Evolutionary conservation across 805 yeast species (phyloP).

Genomic region (Candida parachauliodes): DNA sequence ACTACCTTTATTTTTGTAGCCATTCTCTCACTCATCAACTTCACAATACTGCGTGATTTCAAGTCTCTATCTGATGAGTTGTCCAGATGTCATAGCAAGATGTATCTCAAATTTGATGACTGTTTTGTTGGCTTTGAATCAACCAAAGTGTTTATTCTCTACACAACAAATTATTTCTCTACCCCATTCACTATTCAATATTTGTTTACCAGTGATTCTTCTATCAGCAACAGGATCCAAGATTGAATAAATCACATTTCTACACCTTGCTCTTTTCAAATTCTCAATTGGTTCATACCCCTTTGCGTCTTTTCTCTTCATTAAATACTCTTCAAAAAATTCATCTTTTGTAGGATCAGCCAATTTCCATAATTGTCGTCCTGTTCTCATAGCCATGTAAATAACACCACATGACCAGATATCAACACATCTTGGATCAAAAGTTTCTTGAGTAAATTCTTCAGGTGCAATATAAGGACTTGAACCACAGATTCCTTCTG

Average conservation of each 20-base stretch:
- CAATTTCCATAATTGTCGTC: constrained; percentile 86
- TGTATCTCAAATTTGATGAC: too few species aligned
- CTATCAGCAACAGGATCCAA: constrained; percentile 88
- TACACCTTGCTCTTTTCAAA: constrained; percentile 80
- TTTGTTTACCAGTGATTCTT: constrained; percentile 83
- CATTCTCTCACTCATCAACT: too few species aligned
- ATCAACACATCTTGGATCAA: constrained; percentile 81
- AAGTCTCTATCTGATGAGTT: too few species aligned
- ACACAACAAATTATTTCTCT: constrained; percentile 79
- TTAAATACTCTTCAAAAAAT: constrained; percentile 69
- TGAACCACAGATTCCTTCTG: constrained; percentile 80
- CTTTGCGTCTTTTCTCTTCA: constrained; percentile 72
- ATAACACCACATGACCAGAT: constrained; percentile 94
- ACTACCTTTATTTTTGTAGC: too few species aligned
- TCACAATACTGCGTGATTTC: too few species aligned
- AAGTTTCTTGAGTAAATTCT: constrained; percentile 60
- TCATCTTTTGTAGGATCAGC: constrained; percentile 77
- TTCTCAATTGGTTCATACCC: constrained; percentile 92
- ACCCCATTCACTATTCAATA: constrained; percentile 93
- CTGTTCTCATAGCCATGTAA: constrained; percentile 92
- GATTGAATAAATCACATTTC: constrained; percentile 90
- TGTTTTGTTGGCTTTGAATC: too few species aligned
- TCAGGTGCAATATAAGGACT: constrained; percentile 92
- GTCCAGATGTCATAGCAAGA: too few species aligned
- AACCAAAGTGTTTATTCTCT: constrained; percentile 33